Evolutionary conservation across 2,329 filamentous ascomycete genomes (phyloP).

Genomic region (Colletotrichum sp.): DNA sequence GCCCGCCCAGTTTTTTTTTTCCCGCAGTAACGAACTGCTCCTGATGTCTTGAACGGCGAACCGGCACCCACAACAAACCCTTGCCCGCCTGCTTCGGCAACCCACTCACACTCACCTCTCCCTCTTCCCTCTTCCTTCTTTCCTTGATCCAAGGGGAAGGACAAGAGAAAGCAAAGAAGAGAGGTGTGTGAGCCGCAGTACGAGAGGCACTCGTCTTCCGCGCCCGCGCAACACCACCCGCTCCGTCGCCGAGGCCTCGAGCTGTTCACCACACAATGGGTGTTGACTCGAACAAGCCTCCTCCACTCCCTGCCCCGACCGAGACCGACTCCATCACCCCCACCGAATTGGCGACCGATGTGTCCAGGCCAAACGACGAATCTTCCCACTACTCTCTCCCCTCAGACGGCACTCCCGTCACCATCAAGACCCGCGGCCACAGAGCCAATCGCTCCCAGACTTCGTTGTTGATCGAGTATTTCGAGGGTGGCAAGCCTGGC

Average conservation of each 20-base stretch:
- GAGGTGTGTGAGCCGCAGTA: conserved; percentile 20
- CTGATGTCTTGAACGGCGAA: conserved; percentile 21
- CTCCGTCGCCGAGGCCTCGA: conserved; percentile 16
- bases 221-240: conserved; percentile 9
- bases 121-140: conserved; percentile 6
- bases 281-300: conserved; percentile 59
- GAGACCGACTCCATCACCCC: conserved; percentile 71
- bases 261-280: conserved; percentile 51
- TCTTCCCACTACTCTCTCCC: conserved; percentile 81
- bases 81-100: conserved; percentile 19
- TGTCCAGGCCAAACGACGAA: conserved; percentile 71
- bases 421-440: conserved; percentile 79
- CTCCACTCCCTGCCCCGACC: conserved; percentile 80
- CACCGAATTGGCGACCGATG: conserved; percentile 70
- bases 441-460: conserved; percentile 75
- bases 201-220: conserved; percentile 17
- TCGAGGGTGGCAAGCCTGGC: conserved; percentile 74
- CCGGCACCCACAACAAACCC: conserved; percentile 20
- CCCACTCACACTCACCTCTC: conserved; percentile 14
- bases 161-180: conserved; percentile 4
- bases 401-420: conserved; percentile 89
- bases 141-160: conserved; percentile 16
- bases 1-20: conserved; percentile 17
- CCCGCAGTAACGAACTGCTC: conserved; percentile 18
- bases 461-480: conserved; percentile 93